Conservation (phyloP, 495 filamentous ascomycete species). For the Neurospora pannonica region DNA sequence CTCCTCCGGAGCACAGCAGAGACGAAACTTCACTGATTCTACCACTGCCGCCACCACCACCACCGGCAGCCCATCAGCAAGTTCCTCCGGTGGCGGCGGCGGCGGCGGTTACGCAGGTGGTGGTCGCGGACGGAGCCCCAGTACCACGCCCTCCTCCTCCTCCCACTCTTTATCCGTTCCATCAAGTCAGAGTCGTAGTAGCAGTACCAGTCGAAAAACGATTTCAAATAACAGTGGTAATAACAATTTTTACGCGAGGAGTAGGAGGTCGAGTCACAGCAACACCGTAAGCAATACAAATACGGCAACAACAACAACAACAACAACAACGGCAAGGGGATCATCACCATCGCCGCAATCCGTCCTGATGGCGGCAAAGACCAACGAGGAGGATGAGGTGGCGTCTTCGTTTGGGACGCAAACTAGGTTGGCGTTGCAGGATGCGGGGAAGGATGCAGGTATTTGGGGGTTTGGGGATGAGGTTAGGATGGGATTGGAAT, state of each 20-base stretch:
- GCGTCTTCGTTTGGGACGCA: conserved; percentile 14
- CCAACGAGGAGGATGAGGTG: conserved; percentile 21
- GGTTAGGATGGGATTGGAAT: conserved; percentile 30
- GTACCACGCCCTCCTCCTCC: background rate
- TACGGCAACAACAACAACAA: background rate
- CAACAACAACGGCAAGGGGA: background rate
- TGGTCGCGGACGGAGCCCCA: background rate
- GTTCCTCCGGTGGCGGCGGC: background rate
- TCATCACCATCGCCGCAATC: background rate
- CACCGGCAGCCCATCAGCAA: background rate
- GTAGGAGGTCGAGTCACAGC: conserved; percentile 13
- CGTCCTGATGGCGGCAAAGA: background rate
- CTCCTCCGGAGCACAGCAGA: background rate
- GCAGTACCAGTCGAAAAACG: background rate
- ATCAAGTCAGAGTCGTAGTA: background rate
- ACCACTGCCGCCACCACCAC: background rate
- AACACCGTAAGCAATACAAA: background rate
- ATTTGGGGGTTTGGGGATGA: conserved; percentile 31
- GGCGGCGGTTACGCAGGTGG: background rate
- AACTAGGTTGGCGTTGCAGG: conserved; percentile 20
- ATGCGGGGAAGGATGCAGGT: conserved; percentile 17
- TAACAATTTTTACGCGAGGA: conserved; percentile 1
- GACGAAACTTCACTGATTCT: conserved; percentile 11
- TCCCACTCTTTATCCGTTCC: background rate
- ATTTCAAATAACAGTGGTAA: background rate